Evolutionary conservation across 2,329 filamentous ascomycete genomes (phyloP), one percentile per base, ranked within the genome.

Genomic region (Colletotrichum lentis): DNA sequence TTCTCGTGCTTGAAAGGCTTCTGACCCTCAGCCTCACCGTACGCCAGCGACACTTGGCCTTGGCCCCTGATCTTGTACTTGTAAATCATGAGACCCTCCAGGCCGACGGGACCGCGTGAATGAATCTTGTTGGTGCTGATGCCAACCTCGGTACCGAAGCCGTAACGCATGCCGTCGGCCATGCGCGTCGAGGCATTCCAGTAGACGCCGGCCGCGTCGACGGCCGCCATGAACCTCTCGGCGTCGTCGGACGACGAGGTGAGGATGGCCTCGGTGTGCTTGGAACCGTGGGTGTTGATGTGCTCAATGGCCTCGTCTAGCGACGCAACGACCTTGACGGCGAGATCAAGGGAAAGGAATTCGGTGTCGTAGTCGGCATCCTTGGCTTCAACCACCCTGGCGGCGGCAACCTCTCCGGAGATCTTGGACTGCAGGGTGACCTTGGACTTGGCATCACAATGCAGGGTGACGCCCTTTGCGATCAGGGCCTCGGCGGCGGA

Each of bases 111-210:
- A 0, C 96, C 96, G 58, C 96, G 85, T 1, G 93, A 92, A 77
- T 99, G 96, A 71, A 99, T 97, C 84, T 98, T 99, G 84, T 97
- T 99, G 57, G 96, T 99, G 81, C 92, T 96, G 80, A 99, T 98
- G 62, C 96, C 96, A 27, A 99, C 96, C 81, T 99, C 96, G 0
- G 96, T 98, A 55, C 96, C 96, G 80, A 99, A 99, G 8, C 96
- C 96, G 77, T 96, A 98, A 49, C 96, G 87, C 91, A 97, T 97
- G 8, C 96, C 96, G 78, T 99, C 96, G 6, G 94, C 94, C 81
- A 99, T 95, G 58, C 96, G 88, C 10, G 93, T 97, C 27, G 93
- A 96, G 8, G 94, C 92, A 77, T 99, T 99, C 94, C 95, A 97
- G 84, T 97, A 99, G 20, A 95, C 94, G 60, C 94, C 95, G 0